Percentiles rank a stretch among this genome's conserved stretches.
Conservation (phyloP, 441 rosid genomes). For the Erodium trifolium region DNA sequence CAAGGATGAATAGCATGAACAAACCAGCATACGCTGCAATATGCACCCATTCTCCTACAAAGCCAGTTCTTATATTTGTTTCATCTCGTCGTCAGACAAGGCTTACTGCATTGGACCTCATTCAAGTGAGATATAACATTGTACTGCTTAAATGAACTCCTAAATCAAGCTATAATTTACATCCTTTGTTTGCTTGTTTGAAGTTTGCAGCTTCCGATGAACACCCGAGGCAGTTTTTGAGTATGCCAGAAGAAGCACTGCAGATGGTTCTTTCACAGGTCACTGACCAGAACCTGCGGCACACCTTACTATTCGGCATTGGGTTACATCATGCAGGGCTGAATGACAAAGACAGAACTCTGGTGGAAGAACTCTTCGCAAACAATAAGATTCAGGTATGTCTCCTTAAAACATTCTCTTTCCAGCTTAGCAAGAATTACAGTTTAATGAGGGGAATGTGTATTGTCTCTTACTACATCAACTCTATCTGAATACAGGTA, state of each 20-base stretch:
- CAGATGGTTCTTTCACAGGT: slow-evolving; percentile 97
- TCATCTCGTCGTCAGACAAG: slow-evolving; percentile 99
- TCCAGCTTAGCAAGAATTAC: not conserved
- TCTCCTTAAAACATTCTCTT: slow-evolving; percentile 11
- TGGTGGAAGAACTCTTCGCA: slow-evolving; percentile 89
- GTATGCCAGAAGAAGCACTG: slow-evolving; percentile 77
- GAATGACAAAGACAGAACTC: slow-evolving; percentile 90
- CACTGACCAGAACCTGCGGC: slow-evolving; percentile 89
- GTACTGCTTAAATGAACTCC: slow-evolving; percentile 12
- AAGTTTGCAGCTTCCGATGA: slow-evolving; percentile 96
- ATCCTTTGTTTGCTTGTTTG: slow-evolving; percentile 25
- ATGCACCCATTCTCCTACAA: slow-evolving; percentile 91
- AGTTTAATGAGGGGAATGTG: not conserved
- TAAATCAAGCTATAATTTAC: slow-evolving; percentile 15
- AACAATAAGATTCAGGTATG: slow-evolving; percentile 94
- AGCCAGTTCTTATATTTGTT: slow-evolving; percentile 96
- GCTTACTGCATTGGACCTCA: slow-evolving; percentile 95
- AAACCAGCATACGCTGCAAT: slow-evolving; percentile 99
- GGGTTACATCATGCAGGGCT: slow-evolving; percentile 98
- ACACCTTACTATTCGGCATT: slow-evolving; percentile 92
- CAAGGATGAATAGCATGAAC: slow-evolving; percentile 98
- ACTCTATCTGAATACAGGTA: slow-evolving; percentile 38
- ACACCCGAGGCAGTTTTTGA: slow-evolving; percentile 83
- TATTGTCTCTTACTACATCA: not conserved
- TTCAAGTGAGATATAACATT: slow-evolving; percentile 55